A percentile compares a stretch with the other conserved stretches of the same genome.
Conservation (phyloP, 257 asterid genomes). For the Marsdenia floribunda region DNA sequence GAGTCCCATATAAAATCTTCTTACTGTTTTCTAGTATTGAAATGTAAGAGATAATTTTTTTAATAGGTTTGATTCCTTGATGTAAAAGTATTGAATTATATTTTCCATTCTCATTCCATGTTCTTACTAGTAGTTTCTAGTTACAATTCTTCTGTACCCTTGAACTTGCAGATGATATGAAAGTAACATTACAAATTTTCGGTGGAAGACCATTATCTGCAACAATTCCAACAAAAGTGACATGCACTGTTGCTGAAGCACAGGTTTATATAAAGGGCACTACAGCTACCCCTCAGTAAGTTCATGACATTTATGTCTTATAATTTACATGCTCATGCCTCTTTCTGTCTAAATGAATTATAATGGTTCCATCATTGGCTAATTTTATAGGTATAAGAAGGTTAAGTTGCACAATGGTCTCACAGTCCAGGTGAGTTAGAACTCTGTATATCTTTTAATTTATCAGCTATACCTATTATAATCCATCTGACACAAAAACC, state of each 20-base stretch:
- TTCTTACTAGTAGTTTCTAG: background rate
- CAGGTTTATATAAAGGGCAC: slow-evolving; percentile 61
- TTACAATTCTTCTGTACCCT: slow-evolving; percentile 3
- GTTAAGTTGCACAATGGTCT: slow-evolving; percentile 87
- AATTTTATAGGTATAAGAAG: slow-evolving; percentile 66
- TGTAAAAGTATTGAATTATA: background rate
- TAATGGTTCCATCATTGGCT: background rate
- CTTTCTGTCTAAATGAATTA: background rate
- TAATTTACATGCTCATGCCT: background rate
- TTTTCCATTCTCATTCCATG: background rate
- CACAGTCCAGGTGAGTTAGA: slow-evolving; percentile 60
- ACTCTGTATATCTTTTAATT: background rate
- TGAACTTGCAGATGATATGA: slow-evolving; percentile 67
- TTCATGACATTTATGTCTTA: slow-evolving; percentile 9
- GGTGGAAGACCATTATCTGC: slow-evolving; percentile 76
- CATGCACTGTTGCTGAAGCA: slow-evolving; percentile 80
- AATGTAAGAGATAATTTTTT: too few relatives aligned
- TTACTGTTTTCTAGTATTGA: background rate
- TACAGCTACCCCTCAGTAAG: slow-evolving; percentile 78
- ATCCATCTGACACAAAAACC: background rate
- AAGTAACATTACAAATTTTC: slow-evolving; percentile 59
- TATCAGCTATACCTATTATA: slow-evolving; percentile 1
- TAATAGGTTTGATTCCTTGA: too few relatives aligned
- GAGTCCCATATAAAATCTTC: background rate
- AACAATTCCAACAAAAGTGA: slow-evolving; percentile 65